Percentiles rank a stretch among this genome's conserved stretches.
These are phyloP conservation scores for Tuber magnatum DNA, from an alignment of 495 filamentous ascomycete genomes.

Conservation along the genomic window DNA sequence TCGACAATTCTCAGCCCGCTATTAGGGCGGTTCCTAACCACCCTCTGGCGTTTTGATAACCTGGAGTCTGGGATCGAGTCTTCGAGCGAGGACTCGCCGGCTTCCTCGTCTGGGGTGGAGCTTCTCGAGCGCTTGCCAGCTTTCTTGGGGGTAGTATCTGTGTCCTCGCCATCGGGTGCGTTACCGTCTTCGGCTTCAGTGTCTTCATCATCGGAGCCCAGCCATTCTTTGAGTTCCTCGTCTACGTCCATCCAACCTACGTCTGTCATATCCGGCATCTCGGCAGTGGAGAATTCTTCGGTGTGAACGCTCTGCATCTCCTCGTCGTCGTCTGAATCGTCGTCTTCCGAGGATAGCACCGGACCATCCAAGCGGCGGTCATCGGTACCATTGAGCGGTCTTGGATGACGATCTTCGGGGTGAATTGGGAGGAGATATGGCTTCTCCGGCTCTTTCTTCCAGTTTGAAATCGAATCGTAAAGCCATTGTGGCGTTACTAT, in stretches of 20 bases:
- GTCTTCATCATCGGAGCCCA: constrained; percentile 33
- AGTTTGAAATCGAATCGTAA: constrained; percentile 67
- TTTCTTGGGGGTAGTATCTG: constrained; percentile 23
- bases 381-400: constrained; percentile 40
- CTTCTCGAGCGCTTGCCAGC: constrained; percentile 20
- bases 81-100: constrained; percentile 20
- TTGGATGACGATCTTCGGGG: constrained; percentile 51
- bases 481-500: constrained; percentile 91
- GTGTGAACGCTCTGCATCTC: constrained; percentile 32
- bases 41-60: constrained; percentile 32
- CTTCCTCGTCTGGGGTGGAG: constrained; percentile 24
- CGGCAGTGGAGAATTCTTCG: constrained; percentile 40
- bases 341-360: constrained; percentile 43
- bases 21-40: constrained; percentile 32
- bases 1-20: constrained; percentile 17
- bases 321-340: constrained; percentile 53
- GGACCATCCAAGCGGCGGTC: constrained; percentile 38
- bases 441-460: constrained; percentile 65
- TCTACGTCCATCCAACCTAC: constrained; percentile 39
- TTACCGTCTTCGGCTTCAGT: constrained; percentile 12
- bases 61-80: constrained; percentile 23
- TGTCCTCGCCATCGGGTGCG: constrained; percentile 4
- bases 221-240: constrained; percentile 34
- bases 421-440: constrained; percentile 64
- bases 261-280: constrained; percentile 40